phyloP scores from a whole-genome alignment of 2,329 filamentous ascomycete species.

The Zymoseptoria brevis region DNA sequence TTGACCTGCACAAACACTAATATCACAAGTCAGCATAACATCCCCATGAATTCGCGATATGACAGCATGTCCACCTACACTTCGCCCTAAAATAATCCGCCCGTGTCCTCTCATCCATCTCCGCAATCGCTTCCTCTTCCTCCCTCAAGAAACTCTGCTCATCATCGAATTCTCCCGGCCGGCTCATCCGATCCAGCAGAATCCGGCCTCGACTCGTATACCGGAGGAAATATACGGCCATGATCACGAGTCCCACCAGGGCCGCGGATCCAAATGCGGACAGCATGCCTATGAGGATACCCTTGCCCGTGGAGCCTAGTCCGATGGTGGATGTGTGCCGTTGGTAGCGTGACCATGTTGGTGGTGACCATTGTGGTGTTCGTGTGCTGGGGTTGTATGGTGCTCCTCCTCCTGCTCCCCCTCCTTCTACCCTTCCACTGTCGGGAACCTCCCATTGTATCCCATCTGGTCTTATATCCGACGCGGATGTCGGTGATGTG shows the following conservation, averaged over 20 bases:
- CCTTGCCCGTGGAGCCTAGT: slow-evolving; percentile 47
- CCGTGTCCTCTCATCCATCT: slow-evolving; percentile 87
- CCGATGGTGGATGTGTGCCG: slow-evolving; percentile 6
- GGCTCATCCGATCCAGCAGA: slow-evolving; percentile 82
- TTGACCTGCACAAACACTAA: slow-evolving; percentile 89
- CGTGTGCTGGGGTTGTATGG: slow-evolving; percentile 4
- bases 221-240: slow-evolving; percentile 85
- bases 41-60: not conserved
- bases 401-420: slow-evolving; percentile 2
- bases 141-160: slow-evolving; percentile 90
- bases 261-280: slow-evolving; percentile 89
- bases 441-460: not conserved
- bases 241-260: slow-evolving; percentile 69
- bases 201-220: slow-evolving; percentile 85
- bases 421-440: not conserved
- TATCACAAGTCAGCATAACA: slow-evolving; percentile 18
- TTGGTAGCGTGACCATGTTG: not conserved
- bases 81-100: slow-evolving; percentile 91
- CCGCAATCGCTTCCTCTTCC: slow-evolving; percentile 88
- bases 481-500: slow-evolving; percentile 8
- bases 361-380: slow-evolving; percentile 1
- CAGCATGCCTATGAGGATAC: slow-evolving; percentile 88
- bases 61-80: slow-evolving; percentile 50
- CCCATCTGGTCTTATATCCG: not conserved
- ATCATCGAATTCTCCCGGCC: slow-evolving; percentile 94